A percentile compares a stretch with the other conserved stretches of the same genome.
These are phyloP conservation scores for Stentor roeselii DNA, from an alignment of 73 alveolate genomes.

Conservation along the genomic window DNA sequence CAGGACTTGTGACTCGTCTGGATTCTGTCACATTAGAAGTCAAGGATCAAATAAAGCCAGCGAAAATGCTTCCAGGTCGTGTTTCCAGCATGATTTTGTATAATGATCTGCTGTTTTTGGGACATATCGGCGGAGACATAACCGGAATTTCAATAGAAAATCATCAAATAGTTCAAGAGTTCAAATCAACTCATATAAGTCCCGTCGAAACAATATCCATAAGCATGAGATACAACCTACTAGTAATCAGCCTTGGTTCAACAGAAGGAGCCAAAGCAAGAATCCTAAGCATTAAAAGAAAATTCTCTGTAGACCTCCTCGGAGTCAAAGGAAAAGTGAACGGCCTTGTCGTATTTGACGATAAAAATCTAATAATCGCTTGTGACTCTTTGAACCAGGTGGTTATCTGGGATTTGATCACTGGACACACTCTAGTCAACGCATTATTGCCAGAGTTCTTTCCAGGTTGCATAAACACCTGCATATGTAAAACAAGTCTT, in stretches of 20 bases:
- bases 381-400: not conserved
- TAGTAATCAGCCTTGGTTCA: not conserved
- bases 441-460: not conserved
- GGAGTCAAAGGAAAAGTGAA: not conserved
- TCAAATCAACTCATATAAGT: not conserved
- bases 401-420: not conserved
- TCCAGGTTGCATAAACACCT: not conserved
- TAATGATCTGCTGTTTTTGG: not conserved
- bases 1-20: not conserved
- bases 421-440: not conserved
- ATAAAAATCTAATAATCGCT: not conserved
- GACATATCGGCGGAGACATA: slow-evolving; percentile 8
- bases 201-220: not conserved
- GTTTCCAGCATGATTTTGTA: not conserved
- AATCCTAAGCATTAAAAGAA: not conserved
- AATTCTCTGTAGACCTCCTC: not conserved
- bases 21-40: not conserved
- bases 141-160: not conserved
- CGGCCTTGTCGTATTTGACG: not conserved
- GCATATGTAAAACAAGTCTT: not conserved
- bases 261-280: not conserved
- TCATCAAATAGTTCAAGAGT: not conserved
- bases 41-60: not conserved
- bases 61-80: not conserved
- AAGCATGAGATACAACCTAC: not conserved